Base-by-base conservation (phyloP, 164 flowering plant species). In the Sedum album region DNA sequence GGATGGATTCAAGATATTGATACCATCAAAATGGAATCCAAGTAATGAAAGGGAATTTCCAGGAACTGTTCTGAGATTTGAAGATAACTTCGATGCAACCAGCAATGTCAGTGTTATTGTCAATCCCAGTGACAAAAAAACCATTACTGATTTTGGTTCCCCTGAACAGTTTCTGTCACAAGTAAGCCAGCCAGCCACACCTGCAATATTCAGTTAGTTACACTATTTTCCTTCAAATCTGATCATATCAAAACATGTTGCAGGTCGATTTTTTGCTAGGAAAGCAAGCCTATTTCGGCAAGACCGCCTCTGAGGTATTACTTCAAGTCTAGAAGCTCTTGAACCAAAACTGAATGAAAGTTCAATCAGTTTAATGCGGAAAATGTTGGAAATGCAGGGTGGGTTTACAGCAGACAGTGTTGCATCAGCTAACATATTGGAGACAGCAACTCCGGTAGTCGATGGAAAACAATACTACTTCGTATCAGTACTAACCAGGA, bases 11-110 rank as follows among this genome's bases (percentile, higher is more conserved):
- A 90, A 88, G 88, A 30, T 94, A 21, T 25, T 48, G 13, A 75
- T 91, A 13, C 99, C 99, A 1, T 23, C 99, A 31, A 94, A 94
- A 72, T 94, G 99, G 99, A 94, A 90, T 80, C 97, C 99, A 1
- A 94, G 97, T 95, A 88, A 74, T 68, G 99, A 94, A 78, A 73
- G 73, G 13, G 99, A 91, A 80, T 94, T 21, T 82, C 99, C 99
- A 0, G 97, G 99, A 2, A 90, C 85, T 74, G 97, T 94, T n/a
- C 79, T 94, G 18, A 82, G 96, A 70, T 94, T 78, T 49, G 99
- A 94, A 73, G 99, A 94, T 86, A 91, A 94, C 84, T 87, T 90
- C 61, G 99, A 94, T 60, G 0, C 83, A 79, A 91, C 71, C 77
- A 87, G 86, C 88, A 80, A 87, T 67, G 73, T 94, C 35, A 0